Evolutionary conservation across 1,284 basidiomycete genomes (phyloP).

Genomic region (Coniferiporia sulphurascens): DNA sequence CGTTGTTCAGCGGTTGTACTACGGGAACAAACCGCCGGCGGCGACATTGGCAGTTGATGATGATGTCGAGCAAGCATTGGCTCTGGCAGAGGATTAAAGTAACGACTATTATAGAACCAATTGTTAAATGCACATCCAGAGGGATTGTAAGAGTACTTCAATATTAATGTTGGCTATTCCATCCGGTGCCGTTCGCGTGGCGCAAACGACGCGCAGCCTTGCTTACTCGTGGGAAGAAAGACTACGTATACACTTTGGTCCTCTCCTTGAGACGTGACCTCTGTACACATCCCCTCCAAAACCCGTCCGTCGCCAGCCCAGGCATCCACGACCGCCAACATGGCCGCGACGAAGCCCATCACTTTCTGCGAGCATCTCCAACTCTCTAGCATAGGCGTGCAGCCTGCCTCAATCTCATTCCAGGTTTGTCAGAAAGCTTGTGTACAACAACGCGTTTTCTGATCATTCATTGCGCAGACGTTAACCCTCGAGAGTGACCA

Average conservation of each 20-base stretch:
- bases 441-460: slow-evolving; percentile 14
- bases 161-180: too few species aligned
- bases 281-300: slow-evolving; percentile 11
- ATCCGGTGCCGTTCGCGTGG: too few species aligned
- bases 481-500: slow-evolving; percentile 96
- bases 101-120: too few species aligned
- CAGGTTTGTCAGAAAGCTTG: slow-evolving; percentile 54
- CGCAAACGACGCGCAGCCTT: background rate
- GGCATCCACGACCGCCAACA: slow-evolving; percentile 22
- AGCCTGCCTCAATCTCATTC: slow-evolving; percentile 96
- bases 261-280: background rate
- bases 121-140: too few species aligned
- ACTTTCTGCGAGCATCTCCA: slow-evolving; percentile 85
- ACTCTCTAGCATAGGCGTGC: slow-evolving; percentile 93
- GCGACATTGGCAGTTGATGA: slow-evolving; percentile 50
- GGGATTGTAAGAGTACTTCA: too few species aligned
- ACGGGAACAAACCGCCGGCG: slow-evolving; percentile 59
- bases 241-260: slow-evolving; percentile 5
- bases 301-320: slow-evolving; percentile 13
- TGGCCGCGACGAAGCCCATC: slow-evolving; percentile 62
- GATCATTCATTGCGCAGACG: slow-evolving; percentile 43
- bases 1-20: slow-evolving; percentile 62
- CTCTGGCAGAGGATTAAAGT: slow-evolving; percentile 45
- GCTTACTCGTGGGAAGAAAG: background rate
- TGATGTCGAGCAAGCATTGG: slow-evolving; percentile 68